Conservation (phyloP, 768 basidiomycete species). For the Hortiboletus flavorubellus region DNA sequence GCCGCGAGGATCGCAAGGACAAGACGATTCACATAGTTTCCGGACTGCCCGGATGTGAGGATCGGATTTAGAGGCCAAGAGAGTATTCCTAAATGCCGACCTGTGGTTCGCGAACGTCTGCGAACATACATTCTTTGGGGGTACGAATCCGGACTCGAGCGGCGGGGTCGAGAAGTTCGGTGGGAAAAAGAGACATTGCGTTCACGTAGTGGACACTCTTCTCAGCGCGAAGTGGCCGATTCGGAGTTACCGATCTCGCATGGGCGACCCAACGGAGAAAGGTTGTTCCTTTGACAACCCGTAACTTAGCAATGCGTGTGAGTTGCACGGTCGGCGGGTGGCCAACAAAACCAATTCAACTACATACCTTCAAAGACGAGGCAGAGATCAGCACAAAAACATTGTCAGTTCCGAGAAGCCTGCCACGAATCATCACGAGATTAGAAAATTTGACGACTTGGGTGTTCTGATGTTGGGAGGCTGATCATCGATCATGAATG, state of each 20-base stretch:
- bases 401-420: background rate
- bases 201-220: background rate
- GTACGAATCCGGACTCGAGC: background rate
- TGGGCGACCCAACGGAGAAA: background rate
- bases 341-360: background rate
- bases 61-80: background rate
- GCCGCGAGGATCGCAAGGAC: background rate
- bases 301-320: too few species aligned
- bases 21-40: too few species aligned
- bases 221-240: background rate
- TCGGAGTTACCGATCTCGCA: background rate
- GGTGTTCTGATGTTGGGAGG: too few species aligned
- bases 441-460: too few species aligned
- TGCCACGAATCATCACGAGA: background rate
- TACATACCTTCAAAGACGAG: too few species aligned
- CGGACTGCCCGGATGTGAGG: background rate
- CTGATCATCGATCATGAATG: too few species aligned
- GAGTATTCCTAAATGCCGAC: background rate
- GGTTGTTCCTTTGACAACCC: background rate
- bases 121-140: background rate
- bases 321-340: background rate
- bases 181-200: background rate
- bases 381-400: background rate
- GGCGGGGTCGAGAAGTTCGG: background rate
- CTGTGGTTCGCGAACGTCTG: too few species aligned